Percentiles rank a stretch among this genome's conserved stretches.
These are phyloP conservation scores for Entomortierella chlamydospora DNA, from an alignment of 192 early-diverging fungal genomes.

Conservation along the genomic window DNA sequence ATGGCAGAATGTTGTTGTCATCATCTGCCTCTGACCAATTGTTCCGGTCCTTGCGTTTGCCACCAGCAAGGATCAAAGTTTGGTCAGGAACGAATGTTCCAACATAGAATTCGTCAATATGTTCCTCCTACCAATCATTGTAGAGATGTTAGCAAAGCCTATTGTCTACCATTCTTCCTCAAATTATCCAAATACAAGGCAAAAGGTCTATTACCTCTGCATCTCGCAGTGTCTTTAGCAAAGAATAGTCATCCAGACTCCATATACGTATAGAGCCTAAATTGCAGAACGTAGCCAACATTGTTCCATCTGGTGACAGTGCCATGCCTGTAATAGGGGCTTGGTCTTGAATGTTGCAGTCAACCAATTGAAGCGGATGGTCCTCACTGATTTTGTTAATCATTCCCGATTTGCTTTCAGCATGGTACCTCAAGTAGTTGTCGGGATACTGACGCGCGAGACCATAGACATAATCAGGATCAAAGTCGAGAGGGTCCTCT, in stretches of 20 bases:
- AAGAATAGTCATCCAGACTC: slow-evolving; percentile 80
- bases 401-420: slow-evolving; percentile 63
- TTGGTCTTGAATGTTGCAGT: slow-evolving; percentile 79
- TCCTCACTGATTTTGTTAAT: slow-evolving; percentile 76
- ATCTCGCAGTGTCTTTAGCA: slow-evolving; percentile 81
- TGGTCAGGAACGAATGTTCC: slow-evolving; percentile 82
- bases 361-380: slow-evolving; percentile 74
- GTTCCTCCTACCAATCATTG: slow-evolving; percentile 60
- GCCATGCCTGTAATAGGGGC: slow-evolving; percentile 86
- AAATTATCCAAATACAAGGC: background rate
- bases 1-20: slow-evolving; percentile 94
- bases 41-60: slow-evolving; percentile 91
- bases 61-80: slow-evolving; percentile 78
- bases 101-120: slow-evolving; percentile 94
- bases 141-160: background rate
- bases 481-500: slow-evolving; percentile 56
- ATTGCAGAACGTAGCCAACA: slow-evolving; percentile 91
- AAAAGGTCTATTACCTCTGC: slow-evolving; percentile 34
- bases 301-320: slow-evolving; percentile 84
- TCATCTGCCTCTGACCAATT: slow-evolving; percentile 91
- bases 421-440: slow-evolving; percentile 68
- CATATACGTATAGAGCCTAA: slow-evolving; percentile 81
- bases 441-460: slow-evolving; percentile 71
- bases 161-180: no score
- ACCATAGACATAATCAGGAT: slow-evolving; percentile 63